A percentile compares a stretch with the other conserved stretches of the same genome.
Evolutionary conservation across 108 stramenopile genomes (phyloP).

Genomic region (Bacterosira constricta): DNA sequence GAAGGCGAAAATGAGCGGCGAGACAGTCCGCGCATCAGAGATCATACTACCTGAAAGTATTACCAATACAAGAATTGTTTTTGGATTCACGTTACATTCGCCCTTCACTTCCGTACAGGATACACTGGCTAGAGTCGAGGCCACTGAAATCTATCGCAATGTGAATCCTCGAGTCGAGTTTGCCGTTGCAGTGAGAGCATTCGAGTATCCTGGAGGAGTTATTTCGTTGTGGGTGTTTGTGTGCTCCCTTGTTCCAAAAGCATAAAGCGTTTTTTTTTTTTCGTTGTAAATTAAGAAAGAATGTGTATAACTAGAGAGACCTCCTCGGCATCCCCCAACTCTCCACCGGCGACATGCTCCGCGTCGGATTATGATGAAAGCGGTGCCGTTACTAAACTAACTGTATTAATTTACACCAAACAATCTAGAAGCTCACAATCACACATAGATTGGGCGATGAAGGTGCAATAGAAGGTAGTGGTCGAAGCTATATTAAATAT

Average conservation of each 20-base stretch:
- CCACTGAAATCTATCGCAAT: constrained; percentile 44
- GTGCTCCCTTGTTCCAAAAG: constrained; percentile 12
- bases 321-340: no score
- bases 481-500: no score
- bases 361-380: no score
- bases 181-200: constrained; percentile 35
- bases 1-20: constrained; percentile 20
- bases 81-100: constrained; percentile 41
- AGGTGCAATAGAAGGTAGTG: no score
- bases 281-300: no score
- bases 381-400: no score
- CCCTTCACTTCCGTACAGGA: constrained; percentile 26
- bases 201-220: constrained; percentile 41
- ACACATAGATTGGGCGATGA: no score
- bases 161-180: constrained; percentile 46
- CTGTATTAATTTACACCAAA: no score
- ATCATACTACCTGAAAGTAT: constrained; percentile 16
- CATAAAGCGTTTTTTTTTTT: background rate
- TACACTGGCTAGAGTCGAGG: constrained; percentile 25
- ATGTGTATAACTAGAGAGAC: no score
- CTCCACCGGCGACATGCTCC: no score
- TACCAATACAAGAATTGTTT: constrained; percentile 19
- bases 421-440: no score
- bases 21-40: background rate
- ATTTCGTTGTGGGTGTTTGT: constrained; percentile 48